These are phyloP conservation scores for Colletotrichum acutatum DNA, from an alignment of 2,329 filamentous ascomycete genomes.

Conservation along the genomic window DNA sequence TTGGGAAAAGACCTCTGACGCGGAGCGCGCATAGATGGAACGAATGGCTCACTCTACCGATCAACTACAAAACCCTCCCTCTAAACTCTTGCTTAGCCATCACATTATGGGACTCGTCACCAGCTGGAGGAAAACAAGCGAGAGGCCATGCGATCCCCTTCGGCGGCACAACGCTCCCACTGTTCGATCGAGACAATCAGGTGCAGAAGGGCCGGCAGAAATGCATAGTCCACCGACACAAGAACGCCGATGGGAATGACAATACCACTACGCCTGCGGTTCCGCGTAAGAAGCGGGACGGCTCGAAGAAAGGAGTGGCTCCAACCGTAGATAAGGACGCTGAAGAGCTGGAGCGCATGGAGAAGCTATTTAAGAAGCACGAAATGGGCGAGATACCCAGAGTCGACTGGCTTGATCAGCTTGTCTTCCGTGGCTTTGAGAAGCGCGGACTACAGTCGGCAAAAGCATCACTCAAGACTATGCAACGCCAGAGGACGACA, in stretches of 20 bases:
- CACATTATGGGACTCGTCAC: conserved; percentile 94
- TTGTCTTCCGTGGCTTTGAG: conserved; percentile 92
- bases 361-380: conserved; percentile 94
- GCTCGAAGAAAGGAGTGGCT: conserved; percentile 58
- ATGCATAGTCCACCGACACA: conserved; percentile 85
- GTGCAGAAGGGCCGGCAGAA: conserved; percentile 93
- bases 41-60: conserved; percentile 92
- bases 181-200: conserved; percentile 95
- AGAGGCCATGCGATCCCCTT: conserved; percentile 88
- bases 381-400: conserved; percentile 96
- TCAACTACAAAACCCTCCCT: conserved; percentile 85
- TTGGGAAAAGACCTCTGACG: conserved; percentile 13
- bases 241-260: conserved; percentile 85
- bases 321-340: conserved; percentile 73
- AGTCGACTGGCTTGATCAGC: conserved; percentile 94
- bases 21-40: conserved; percentile 74
- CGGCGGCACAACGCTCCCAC: conserved; percentile 87
- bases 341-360: conserved; percentile 90
- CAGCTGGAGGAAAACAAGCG: conserved; percentile 75
- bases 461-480: conserved; percentile 69
- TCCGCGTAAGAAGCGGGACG: conserved; percentile 63
- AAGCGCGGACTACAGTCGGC: conserved; percentile 76
- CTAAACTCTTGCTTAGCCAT: conserved; percentile 87
- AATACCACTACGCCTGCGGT: conserved; percentile 82
- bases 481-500: conserved; percentile 58